Percentiles rank a stretch among this genome's conserved stretches.
Evolutionary conservation across 106 monocot genomes (phyloP).

Genomic region (Iris macrosiphon): DNA sequence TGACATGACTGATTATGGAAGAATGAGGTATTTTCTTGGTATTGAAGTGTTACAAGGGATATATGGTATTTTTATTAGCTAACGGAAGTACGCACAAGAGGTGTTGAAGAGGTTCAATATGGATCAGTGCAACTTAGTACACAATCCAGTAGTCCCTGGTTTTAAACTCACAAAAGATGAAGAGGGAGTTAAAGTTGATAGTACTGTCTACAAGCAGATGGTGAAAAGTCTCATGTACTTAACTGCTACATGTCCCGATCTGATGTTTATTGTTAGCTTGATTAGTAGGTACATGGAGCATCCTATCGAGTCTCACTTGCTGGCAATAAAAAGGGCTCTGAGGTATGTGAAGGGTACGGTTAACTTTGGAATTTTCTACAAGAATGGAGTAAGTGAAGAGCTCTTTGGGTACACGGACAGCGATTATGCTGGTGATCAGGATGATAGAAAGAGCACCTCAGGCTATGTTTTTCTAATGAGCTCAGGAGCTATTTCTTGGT

Average conservation of each 20-base stretch:
- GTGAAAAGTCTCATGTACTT: conserved; percentile 3
- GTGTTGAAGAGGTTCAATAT: conserved; percentile 3
- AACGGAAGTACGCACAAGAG: neutral
- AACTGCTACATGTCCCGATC: neutral
- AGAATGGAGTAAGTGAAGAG: neutral
- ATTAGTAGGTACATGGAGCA: neutral
- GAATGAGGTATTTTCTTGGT: too few relatives aligned
- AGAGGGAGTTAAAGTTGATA: neutral
- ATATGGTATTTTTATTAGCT: too few relatives aligned
- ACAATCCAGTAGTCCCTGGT: neutral
- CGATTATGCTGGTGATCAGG: neutral
- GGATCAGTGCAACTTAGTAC: neutral
- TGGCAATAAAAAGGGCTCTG: neutral
- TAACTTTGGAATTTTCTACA: too few relatives aligned
- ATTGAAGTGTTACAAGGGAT: too few relatives aligned
- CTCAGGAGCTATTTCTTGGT: neutral
- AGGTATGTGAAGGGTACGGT: neutral
- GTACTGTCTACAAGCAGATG: neutral
- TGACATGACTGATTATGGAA: too few relatives aligned
- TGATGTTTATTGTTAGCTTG: conserved; percentile 4
- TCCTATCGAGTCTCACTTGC: neutral
- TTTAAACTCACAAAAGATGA: neutral
- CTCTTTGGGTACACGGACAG: neutral
- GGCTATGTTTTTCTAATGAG: neutral
- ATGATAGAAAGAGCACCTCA: neutral